Evolutionary conservation across 257 asterid species (phyloP).

Genomic region (Nicotiana sylvestris): DNA sequence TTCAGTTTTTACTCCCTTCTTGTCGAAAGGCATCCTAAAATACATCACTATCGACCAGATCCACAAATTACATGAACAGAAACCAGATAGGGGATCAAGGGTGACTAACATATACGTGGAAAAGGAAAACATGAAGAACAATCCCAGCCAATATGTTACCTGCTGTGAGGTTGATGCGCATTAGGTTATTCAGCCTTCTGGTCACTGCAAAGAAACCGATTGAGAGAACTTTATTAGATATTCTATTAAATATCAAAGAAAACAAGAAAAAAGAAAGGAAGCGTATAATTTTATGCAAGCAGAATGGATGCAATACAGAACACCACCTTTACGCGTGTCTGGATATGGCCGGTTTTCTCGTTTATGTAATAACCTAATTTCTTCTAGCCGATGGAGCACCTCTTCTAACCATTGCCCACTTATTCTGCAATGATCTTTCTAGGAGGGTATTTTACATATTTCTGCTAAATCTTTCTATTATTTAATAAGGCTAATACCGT

Average conservation of each 20-base stretch:
- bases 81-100: neutral
- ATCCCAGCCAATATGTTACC: slow-evolving; percentile 31
- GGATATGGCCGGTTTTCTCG: neutral
- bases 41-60: neutral
- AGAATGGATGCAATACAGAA: neutral
- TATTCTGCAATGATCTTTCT: neutral
- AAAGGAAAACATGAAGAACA: neutral
- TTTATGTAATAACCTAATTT: neutral
- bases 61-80: neutral
- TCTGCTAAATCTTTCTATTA: neutral
- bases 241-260: neutral
- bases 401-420: neutral
- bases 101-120: neutral
- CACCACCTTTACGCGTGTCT: neutral
- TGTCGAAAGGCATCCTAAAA: neutral
- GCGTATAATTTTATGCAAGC: neutral
- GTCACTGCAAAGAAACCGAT: slow-evolving; percentile 40
- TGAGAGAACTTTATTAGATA: slow-evolving; percentile 4
- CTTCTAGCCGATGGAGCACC: neutral
- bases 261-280: neutral
- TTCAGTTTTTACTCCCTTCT: no score
- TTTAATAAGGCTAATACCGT: neutral
- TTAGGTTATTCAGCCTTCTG: slow-evolving; percentile 22
- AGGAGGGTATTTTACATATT: neutral
- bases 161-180: slow-evolving; percentile 25